Evolutionary conservation across 768 basidiomycete species (phyloP).

Genomic region (Pleurotus pulmonarius): DNA sequence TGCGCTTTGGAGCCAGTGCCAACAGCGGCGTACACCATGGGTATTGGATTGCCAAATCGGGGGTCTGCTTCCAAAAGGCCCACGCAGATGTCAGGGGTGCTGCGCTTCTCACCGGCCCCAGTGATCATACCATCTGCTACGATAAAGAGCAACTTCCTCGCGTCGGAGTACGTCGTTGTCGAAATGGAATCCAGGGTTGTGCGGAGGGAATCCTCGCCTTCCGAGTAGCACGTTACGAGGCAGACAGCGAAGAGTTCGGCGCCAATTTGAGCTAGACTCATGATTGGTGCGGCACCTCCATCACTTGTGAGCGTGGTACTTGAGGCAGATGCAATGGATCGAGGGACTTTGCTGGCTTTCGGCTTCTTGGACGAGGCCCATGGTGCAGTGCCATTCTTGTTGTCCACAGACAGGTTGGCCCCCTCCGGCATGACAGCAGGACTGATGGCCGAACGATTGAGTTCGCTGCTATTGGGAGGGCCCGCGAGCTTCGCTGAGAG

Average conservation of each 20-base stretch:
- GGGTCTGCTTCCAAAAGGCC: conserved; percentile 88
- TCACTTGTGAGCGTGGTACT: conserved; percentile 46
- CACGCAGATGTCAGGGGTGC: conserved; percentile 97
- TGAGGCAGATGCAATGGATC: conserved; percentile 48
- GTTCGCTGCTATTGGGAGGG: conserved; percentile 64
- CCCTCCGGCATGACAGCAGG: conserved; percentile 97
- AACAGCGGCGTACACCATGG: conserved; percentile 91
- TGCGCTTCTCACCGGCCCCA: conserved; percentile 91
- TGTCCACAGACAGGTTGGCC: conserved; percentile 91
- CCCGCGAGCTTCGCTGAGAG: conserved; percentile 78
- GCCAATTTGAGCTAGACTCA: conserved; percentile 89
- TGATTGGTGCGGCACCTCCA: conserved; percentile 53
- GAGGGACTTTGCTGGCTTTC: conserved; percentile 44
- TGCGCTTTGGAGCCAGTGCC: conserved; percentile 86
- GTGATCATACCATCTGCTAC: conserved; percentile 99
- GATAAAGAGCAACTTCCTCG: conserved; percentile 87
- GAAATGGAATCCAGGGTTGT: conserved; percentile 95
- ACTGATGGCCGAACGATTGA: conserved; percentile 83
- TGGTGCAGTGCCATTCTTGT: conserved; percentile 87
- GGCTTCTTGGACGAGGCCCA: conserved; percentile 70
- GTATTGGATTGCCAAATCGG: conserved; percentile 91
- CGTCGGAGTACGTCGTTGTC: conserved; percentile 84
- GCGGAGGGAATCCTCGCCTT: conserved; percentile 89
- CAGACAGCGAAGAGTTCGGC: conserved; percentile 94
- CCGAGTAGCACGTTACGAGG: conserved; percentile 96